A percentile compares a stretch with the other conserved stretches of the same genome.
These are phyloP conservation scores for Gonapodya prolifera DNA, from an alignment of 192 early-diverging fungal genomes.

Conservation along the genomic window DNA sequence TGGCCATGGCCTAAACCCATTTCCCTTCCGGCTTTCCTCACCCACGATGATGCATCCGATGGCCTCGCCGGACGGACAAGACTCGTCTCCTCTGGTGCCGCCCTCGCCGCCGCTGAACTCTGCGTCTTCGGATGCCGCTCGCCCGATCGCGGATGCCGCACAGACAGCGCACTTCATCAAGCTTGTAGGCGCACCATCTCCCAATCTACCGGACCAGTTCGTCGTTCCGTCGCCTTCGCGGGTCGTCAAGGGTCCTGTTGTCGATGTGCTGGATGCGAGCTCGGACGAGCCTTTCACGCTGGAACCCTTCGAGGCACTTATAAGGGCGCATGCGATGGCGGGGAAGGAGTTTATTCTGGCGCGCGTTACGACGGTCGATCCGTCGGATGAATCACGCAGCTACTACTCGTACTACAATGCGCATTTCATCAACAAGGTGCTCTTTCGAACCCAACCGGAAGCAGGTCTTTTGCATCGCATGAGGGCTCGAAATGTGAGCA, in stretches of 20 bases:
- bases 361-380: constrained; percentile 52
- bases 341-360: constrained; percentile 59
- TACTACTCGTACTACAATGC: constrained; percentile 60
- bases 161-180: background rate
- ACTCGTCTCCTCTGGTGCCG: too few species aligned
- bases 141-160: too few species aligned
- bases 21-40: too few species aligned
- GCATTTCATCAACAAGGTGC: constrained; percentile 63
- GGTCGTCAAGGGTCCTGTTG: constrained; percentile 7
- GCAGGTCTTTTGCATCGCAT: constrained; percentile 60
- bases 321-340: constrained; percentile 35
- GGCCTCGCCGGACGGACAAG: too few species aligned
- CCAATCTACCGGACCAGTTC: background rate
- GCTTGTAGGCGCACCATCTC: background rate
- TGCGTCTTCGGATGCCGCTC: too few species aligned
- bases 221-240: background rate
- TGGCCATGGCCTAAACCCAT: too few species aligned
- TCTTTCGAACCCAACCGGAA: constrained; percentile 62
- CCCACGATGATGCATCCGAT: too few species aligned
- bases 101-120: too few species aligned
- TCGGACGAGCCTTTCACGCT: constrained; percentile 63
- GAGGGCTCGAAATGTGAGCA: constrained; percentile 59
- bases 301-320: constrained; percentile 45
- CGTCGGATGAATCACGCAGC: constrained; percentile 28
- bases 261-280: constrained; percentile 44